These are phyloP conservation scores for Aurifilum marmelostoma DNA, from an alignment of 2,329 filamentous ascomycete species.

Conservation along the genomic window DNA sequence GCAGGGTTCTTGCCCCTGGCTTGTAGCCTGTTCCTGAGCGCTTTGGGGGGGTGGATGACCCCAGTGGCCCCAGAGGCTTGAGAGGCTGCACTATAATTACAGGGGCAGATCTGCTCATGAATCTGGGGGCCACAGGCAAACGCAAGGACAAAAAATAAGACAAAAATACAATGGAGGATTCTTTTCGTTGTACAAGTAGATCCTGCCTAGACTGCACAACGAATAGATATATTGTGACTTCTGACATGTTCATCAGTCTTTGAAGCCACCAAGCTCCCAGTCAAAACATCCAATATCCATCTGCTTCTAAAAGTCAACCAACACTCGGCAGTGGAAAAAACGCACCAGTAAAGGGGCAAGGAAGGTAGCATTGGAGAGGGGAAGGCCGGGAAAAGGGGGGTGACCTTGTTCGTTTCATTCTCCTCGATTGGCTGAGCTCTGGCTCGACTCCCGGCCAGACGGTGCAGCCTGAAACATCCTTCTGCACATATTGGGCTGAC, in stretches of 20 bases:
- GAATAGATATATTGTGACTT: not conserved
- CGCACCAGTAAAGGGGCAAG: too few species aligned
- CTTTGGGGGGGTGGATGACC: too few species aligned
- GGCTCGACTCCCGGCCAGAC: slow-evolving; percentile 6
- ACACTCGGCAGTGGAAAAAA: not conserved
- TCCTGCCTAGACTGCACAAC: not conserved
- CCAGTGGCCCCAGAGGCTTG: not conserved
- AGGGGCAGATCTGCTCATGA: not conserved
- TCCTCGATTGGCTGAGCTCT: slow-evolving; percentile 18
- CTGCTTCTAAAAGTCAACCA: not conserved
- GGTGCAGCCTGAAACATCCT: slow-evolving; percentile 26
- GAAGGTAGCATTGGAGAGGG: not conserved
- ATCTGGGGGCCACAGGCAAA: not conserved
- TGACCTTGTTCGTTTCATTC: not conserved
- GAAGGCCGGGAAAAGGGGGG: slow-evolving; percentile 6
- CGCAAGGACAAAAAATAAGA: not conserved
- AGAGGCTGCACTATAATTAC: not conserved
- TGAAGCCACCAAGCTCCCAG: not conserved
- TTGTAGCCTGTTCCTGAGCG: not conserved
- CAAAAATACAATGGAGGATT: not conserved
- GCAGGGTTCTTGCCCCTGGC: slow-evolving; percentile 19
- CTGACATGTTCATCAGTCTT: not conserved
- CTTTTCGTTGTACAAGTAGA: not conserved
- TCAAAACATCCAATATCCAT: not conserved
- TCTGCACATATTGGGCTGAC: slow-evolving; percentile 15